These are phyloP conservation scores for Fabrea salina DNA, from an alignment of 169 alveolate species.

Conservation along the genomic window DNA sequence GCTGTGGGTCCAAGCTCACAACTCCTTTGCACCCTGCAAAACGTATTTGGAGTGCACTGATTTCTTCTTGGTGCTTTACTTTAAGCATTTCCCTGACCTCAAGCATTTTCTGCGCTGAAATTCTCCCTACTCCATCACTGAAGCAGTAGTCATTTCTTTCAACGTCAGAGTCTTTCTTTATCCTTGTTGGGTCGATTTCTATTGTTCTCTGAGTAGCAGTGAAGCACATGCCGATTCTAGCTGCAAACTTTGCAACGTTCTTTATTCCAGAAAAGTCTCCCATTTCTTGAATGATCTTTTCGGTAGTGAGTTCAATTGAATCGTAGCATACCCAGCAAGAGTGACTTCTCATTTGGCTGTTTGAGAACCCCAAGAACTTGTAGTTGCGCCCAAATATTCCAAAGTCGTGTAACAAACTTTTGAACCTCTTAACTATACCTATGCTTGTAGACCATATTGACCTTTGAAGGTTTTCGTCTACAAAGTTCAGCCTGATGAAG, in stretches of 20 bases:
- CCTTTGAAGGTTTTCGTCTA: not conserved
- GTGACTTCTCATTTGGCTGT: not conserved
- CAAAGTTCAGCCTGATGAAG: constrained; percentile 23
- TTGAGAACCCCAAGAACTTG: not conserved
- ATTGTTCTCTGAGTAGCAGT: not conserved
- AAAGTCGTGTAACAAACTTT: not conserved
- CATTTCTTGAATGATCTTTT: not conserved
- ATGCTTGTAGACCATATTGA: not conserved
- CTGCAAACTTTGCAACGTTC: not conserved
- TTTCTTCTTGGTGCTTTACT: not conserved
- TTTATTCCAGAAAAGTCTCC: constrained; percentile 19
- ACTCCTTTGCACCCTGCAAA: constrained; percentile 31
- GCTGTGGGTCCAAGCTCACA: not conserved
- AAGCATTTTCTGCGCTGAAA: not conserved
- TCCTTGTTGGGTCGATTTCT: not conserved
- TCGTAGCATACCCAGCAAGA: not conserved
- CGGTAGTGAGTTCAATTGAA: not conserved
- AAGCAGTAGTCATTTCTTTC: not conserved
- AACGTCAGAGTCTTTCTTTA: not conserved
- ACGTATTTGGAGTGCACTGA: constrained; percentile 24
- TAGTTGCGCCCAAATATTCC: not conserved
- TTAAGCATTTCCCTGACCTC: not conserved
- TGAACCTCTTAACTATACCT: not conserved
- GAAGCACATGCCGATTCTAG: constrained; percentile 19
- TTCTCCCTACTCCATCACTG: constrained; percentile 21